phyloP scores from a whole-genome alignment of 306 rosid species.

The Pyrus pyrifolia region DNA sequence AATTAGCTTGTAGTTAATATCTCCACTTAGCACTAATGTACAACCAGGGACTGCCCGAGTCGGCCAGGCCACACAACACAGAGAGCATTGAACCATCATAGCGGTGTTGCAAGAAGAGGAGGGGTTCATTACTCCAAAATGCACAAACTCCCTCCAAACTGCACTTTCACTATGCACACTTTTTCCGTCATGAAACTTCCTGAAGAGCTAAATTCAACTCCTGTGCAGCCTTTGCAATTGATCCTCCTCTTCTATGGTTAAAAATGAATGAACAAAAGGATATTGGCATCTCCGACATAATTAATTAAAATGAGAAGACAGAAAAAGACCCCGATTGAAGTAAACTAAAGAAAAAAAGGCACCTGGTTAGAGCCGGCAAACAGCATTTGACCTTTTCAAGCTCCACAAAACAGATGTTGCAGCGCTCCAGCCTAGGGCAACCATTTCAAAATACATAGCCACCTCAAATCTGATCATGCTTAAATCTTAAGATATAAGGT shows the following conservation, averaged over 20 bases:
- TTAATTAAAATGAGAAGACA: neutral
- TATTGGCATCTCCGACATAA: conserved; percentile 15
- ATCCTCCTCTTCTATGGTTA: conserved; percentile 80
- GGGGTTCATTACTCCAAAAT: conserved; percentile 43
- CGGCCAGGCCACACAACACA: conserved; percentile 21
- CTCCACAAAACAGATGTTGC: conserved; percentile 84
- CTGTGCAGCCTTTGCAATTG: conserved; percentile 80
- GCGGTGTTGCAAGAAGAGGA: conserved; percentile 31
- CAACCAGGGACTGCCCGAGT: conserved; percentile 37
- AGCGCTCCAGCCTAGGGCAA: conserved; percentile 74
- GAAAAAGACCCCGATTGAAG: neutral
- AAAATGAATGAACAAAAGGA: conserved; percentile 14
- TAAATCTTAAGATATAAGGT: neutral
- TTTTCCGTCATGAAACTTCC: conserved; percentile 54
- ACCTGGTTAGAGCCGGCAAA: conserved; percentile 71
- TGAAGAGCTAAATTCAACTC: conserved; percentile 83
- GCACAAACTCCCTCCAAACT: conserved; percentile 42
- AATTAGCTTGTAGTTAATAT: conserved; percentile 40
- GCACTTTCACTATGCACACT: conserved; percentile 9
- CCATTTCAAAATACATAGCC: conserved; percentile 14
- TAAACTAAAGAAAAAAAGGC: conserved; percentile 1
- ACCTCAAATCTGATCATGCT: neutral
- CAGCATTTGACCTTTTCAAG: conserved; percentile 75
- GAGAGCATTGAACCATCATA: conserved; percentile 22
- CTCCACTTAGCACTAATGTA: conserved; percentile 36